These are phyloP conservation scores for Schizosaccharomyces japonicus DNA, from an alignment of 805 yeast genomes.

Conservation along the genomic window DNA sequence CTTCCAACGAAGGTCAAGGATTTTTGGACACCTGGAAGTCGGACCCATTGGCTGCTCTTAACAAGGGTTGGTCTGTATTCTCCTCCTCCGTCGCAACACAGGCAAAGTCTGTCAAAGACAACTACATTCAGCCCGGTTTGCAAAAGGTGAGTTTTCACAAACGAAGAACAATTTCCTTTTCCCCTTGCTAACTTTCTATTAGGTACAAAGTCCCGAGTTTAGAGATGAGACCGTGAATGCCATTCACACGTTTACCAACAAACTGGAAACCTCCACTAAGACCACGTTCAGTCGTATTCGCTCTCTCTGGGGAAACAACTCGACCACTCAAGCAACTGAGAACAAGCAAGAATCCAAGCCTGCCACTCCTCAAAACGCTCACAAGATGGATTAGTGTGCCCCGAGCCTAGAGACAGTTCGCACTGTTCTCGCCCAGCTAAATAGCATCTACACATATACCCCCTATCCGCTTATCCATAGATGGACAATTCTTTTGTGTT, in stretches of 20 bases:
- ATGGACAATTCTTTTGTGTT: too few relatives aligned
- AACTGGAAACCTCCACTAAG: background rate
- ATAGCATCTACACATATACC: too few relatives aligned
- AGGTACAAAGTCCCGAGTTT: background rate
- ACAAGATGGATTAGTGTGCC: too few relatives aligned
- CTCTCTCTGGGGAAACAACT: background rate
- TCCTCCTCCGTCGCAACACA: slow-evolving; percentile 68
- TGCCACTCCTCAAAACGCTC: too few relatives aligned
- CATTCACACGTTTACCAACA: background rate
- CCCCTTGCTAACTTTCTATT: background rate
- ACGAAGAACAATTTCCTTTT: background rate
- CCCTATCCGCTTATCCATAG: too few relatives aligned
- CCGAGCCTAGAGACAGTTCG: too few relatives aligned
- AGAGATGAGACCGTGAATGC: background rate
- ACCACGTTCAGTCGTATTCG: background rate
- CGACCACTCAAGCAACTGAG: too few relatives aligned
- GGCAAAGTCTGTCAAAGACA: slow-evolving; percentile 61
- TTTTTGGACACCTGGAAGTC: slow-evolving; percentile 19
- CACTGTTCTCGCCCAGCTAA: too few relatives aligned
- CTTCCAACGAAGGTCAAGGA: slow-evolving; percentile 5
- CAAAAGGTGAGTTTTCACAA: slow-evolving; percentile 27
- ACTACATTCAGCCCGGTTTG: slow-evolving; percentile 77
- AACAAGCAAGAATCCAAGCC: too few relatives aligned
- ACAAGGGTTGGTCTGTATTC: slow-evolving; percentile 86
- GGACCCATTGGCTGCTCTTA: slow-evolving; percentile 77